A percentile compares a stretch with the other conserved stretches of the same genome.
Conservation (phyloP, 805 yeast genomes). For the Blastobotrys peoriensis region DNA sequence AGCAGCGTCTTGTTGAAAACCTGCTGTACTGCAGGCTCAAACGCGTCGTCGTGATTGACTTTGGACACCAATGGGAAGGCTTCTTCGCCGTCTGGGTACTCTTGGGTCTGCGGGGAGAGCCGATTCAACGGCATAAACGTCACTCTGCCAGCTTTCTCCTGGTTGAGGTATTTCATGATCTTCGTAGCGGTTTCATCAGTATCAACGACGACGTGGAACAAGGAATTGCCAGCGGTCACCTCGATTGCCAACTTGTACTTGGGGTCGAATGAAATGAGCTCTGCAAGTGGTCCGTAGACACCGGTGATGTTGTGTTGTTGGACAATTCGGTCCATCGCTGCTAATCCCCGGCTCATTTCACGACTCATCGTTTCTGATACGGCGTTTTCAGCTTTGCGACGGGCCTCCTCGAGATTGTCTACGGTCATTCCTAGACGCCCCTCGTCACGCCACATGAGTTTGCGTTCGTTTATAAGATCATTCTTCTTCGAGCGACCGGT, state of each 20-base stretch:
- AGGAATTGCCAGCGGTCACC: slow-evolving; percentile 78
- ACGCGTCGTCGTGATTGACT: slow-evolving; percentile 52
- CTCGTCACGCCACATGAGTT: slow-evolving; percentile 73
- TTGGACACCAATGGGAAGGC: slow-evolving; percentile 76
- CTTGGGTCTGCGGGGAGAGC: slow-evolving; percentile 36
- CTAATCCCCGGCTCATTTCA: slow-evolving; percentile 44
- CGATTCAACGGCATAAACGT: slow-evolving; percentile 89
- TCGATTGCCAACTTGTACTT: slow-evolving; percentile 84
- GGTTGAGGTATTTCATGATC: slow-evolving; percentile 66
- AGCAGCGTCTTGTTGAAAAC: slow-evolving; percentile 80
- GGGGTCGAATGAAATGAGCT: slow-evolving; percentile 71
- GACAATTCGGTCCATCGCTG: slow-evolving; percentile 60
- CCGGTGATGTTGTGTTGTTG: slow-evolving; percentile 49
- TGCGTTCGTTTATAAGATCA: slow-evolving; percentile 57
- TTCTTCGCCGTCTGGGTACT: slow-evolving; percentile 59
- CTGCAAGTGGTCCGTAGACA: slow-evolving; percentile 78
- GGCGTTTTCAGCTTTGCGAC: slow-evolving; percentile 49
- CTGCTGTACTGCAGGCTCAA: slow-evolving; percentile 65
- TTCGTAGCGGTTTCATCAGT: slow-evolving; percentile 75
- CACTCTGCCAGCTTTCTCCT: slow-evolving; percentile 68
- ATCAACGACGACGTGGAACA: slow-evolving; percentile 87
- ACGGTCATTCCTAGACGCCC: slow-evolving; percentile 53
- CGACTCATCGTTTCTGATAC: slow-evolving; percentile 49
- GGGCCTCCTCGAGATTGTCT: slow-evolving; percentile 50
- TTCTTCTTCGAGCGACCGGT: slow-evolving; percentile 19